Percentiles rank a stretch among this genome's conserved stretches.
These are phyloP conservation scores for Ophioceras dolichostomum DNA, from an alignment of 2,329 filamentous ascomycete species.

Conservation along the genomic window DNA sequence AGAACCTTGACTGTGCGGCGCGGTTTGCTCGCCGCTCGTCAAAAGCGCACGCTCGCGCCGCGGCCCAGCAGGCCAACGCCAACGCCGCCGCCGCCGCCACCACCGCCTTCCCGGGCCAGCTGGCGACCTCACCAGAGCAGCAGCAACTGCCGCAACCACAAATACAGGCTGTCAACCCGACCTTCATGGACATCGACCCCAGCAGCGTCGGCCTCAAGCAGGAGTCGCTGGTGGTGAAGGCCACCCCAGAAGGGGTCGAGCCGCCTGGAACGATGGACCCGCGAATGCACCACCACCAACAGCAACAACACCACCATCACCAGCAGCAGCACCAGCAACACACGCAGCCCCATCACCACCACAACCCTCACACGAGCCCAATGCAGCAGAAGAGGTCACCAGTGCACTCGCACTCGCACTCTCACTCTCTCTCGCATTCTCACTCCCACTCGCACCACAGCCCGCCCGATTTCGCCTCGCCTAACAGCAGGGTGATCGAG, in stretches of 20 bases:
- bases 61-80: too few relatives aligned
- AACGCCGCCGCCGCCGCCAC: too few relatives aligned
- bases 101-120: constrained; percentile 16
- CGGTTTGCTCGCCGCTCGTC: constrained; percentile 37
- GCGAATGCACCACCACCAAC: constrained; percentile 14
- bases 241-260: constrained; percentile 13
- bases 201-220: constrained; percentile 12
- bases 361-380: constrained; percentile 20
- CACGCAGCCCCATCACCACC: too few relatives aligned
- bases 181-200: constrained; percentile 24
- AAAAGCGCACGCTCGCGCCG: constrained; percentile 31
- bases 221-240: constrained; percentile 11
- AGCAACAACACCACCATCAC: constrained; percentile 6
- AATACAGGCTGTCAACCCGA: constrained; percentile 15
- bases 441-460: constrained; percentile 18
- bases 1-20: constrained; percentile 32
- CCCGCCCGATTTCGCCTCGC: constrained; percentile 21
- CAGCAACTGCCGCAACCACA: constrained; percentile 4
- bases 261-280: constrained; percentile 19
- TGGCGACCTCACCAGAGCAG: constrained; percentile 10
- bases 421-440: constrained; percentile 11
- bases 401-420: constrained; percentile 11
- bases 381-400: constrained; percentile 23
- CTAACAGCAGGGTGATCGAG: constrained; percentile 19
- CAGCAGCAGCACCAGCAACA: constrained; percentile 7